These are phyloP conservation scores for Kuraishia capsulata DNA, from an alignment of 805 yeast species.

Conservation along the genomic window DNA sequence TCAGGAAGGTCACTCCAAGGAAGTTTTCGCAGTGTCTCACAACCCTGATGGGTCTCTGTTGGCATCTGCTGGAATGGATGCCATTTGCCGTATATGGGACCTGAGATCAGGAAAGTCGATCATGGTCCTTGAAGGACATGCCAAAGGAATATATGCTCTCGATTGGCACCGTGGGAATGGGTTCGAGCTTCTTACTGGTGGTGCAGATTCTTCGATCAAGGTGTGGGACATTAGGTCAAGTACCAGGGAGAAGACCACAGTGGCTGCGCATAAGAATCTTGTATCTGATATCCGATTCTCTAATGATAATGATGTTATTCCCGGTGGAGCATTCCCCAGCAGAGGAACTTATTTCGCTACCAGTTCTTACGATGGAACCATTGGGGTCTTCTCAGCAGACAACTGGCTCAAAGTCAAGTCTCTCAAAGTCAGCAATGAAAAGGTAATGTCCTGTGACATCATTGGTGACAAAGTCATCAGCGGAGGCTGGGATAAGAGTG, in stretches of 20 bases:
- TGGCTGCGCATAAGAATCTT: conserved; percentile 70
- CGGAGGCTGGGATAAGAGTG: conserved; percentile 80
- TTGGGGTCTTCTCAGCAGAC: conserved; percentile 59
- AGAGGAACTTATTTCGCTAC: conserved; percentile 46
- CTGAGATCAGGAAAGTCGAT: conserved; percentile 65
- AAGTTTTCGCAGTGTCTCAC: conserved; percentile 49
- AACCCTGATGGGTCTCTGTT: conserved; percentile 74
- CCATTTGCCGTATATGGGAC: conserved; percentile 74
- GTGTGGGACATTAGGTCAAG: conserved; percentile 74
- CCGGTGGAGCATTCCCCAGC: conserved; percentile 16
- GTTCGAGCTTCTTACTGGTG: conserved; percentile 67
- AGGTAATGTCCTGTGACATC: conserved; percentile 64
- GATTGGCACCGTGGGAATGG: conserved; percentile 72
- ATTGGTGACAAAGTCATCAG: conserved; percentile 36
- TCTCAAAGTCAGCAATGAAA: conserved; percentile 53
- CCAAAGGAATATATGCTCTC: conserved; percentile 56
- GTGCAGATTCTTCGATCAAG: conserved; percentile 72
- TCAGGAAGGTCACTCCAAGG: conserved; percentile 86
- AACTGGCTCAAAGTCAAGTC: conserved; percentile 54
- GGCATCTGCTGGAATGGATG: conserved; percentile 75
- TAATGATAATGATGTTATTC: conserved; percentile 14
- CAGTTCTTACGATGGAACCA: conserved; percentile 61
- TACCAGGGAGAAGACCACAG: conserved; percentile 25
- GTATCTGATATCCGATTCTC: conserved; percentile 58
- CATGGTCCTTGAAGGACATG: conserved; percentile 55